Base-by-base conservation (phyloP, 768 basidiomycete species). In the Suillus weaverae region DNA sequence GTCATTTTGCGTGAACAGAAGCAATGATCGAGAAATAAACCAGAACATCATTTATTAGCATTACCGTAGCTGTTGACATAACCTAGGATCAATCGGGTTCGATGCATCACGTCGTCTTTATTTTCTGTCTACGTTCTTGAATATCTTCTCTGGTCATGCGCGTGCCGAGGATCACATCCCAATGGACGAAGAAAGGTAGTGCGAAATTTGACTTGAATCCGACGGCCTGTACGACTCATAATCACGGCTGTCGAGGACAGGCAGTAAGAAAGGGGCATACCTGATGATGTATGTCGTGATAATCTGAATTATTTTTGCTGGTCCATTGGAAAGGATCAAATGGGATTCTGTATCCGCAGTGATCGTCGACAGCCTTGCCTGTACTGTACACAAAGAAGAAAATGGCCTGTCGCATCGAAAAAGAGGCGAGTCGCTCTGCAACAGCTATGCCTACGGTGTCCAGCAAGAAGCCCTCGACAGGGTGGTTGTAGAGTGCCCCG, bases 271-370 rank as follows among this genome's bases (percentile, higher is more conserved):
- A 55, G 13, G 44, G 22, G 3, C 3, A 51, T 63, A 90, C 92
- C 83, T 96, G 95, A 76, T 98, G 96, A 73, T 99, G 97, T 66
- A 99, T 97, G 76, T 98, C 97, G 75, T 98, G 96, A 76, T 97
- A 99, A 77, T 97, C 93, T 2, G 95, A 91, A 74, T 94, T 97
- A 74, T 99, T 99, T 5, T 83, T 78, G 59, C 89, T 92, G 61
- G 97, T 67, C 71, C 92, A 70, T 76, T 98, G 96, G 35, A 95
- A 78, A 0, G 95, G 97, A 71, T 99, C 97, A 78, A 90, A 97
- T 53, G 95, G 94, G 14, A 99, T 76, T 33, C 76, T 81, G 73
- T 97, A 98, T 4, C 95, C 96, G 66, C 94, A 97, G 74, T 97
- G 96, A 74, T 97, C 96, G 70, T 97, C 95, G 59, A 97, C 94